phyloP scores from a whole-genome alignment of 495 filamentous ascomycete species.

The Penicillium alfredii region DNA sequence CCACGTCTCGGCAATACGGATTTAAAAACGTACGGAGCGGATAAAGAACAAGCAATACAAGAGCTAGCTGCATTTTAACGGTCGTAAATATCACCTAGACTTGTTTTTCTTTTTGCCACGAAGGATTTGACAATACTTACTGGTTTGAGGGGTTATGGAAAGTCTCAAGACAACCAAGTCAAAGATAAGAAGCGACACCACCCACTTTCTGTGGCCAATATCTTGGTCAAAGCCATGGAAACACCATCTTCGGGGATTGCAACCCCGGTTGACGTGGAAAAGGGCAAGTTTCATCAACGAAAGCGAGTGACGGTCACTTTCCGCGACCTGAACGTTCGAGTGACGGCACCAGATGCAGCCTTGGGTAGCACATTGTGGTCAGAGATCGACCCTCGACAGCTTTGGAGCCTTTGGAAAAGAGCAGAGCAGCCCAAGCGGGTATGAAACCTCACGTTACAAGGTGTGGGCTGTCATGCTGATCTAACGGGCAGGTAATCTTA shows the following conservation, averaged over 20 bases:
- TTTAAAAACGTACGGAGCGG: conserved; percentile 3
- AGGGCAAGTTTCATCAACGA: conserved; percentile 15
- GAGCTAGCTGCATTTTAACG: neutral
- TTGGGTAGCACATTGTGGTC: conserved; percentile 35
- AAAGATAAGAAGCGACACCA: no score
- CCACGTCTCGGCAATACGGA: conserved; percentile 18
- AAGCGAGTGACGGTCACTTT: conserved; percentile 37
- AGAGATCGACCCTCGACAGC: conserved; percentile 29
- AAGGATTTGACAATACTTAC: no score
- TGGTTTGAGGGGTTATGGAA: no score
- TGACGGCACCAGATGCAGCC: conserved; percentile 36
- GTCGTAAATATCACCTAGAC: no score
- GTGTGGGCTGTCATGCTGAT: neutral
- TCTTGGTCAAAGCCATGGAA: conserved; percentile 28
- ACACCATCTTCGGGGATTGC: conserved; percentile 31
- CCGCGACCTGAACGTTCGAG: conserved; percentile 30
- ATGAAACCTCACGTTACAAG: neutral
- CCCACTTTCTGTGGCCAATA: no score
- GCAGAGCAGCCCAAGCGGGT: conserved; percentile 26
- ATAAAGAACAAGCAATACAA: conserved; percentile 5
- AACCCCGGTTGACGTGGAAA: conserved; percentile 29
- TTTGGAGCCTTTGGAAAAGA: conserved; percentile 15
- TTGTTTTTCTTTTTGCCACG: no score
- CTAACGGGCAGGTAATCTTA: conserved; percentile 25
- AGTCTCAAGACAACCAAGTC: no score